Percentiles rank a stretch among this genome's conserved stretches.
Conservation (phyloP, 257 asterid genomes). For the Misopates orontium region DNA sequence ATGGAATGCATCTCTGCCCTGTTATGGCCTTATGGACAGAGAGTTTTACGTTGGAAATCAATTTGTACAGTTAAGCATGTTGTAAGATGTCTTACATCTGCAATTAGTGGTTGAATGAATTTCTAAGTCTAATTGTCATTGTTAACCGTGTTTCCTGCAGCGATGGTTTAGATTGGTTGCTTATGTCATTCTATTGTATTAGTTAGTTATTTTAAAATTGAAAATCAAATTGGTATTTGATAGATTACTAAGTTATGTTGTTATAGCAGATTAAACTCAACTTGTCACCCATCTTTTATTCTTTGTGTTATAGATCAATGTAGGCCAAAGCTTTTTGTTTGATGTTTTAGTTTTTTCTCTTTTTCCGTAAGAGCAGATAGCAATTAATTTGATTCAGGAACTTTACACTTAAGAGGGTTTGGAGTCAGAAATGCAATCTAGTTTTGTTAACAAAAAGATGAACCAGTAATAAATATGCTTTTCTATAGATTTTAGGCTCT, state of each 20-base stretch:
- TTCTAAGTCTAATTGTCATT: slow-evolving; percentile 11
- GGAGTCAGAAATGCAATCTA: neutral
- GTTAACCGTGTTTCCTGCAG: slow-evolving; percentile 7
- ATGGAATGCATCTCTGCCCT: neutral
- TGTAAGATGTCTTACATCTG: neutral
- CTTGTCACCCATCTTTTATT: neutral
- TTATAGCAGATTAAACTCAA: neutral
- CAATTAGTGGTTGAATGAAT: neutral
- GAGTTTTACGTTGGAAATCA: neutral
- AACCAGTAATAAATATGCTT: neutral
- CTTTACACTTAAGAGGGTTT: neutral
- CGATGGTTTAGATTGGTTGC: slow-evolving; percentile 10
- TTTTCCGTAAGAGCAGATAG: neutral
- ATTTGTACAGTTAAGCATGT: neutral
- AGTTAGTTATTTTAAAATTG: neutral
- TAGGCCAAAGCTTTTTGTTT: slow-evolving; percentile 8
- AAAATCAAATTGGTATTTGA: neutral
- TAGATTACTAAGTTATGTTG: neutral
- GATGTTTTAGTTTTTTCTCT: neutral
- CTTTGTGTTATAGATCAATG: neutral
- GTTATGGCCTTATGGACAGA: neutral
- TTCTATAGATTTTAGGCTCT: slow-evolving; percentile 3
- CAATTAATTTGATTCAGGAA: slow-evolving; percentile 10
- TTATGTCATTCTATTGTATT: neutral
- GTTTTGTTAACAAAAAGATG: neutral